Evolutionary conservation across 257 asterid species (phyloP), one percentile per base, ranked within the genome.

Genomic region (Gentiana straminea): DNA sequence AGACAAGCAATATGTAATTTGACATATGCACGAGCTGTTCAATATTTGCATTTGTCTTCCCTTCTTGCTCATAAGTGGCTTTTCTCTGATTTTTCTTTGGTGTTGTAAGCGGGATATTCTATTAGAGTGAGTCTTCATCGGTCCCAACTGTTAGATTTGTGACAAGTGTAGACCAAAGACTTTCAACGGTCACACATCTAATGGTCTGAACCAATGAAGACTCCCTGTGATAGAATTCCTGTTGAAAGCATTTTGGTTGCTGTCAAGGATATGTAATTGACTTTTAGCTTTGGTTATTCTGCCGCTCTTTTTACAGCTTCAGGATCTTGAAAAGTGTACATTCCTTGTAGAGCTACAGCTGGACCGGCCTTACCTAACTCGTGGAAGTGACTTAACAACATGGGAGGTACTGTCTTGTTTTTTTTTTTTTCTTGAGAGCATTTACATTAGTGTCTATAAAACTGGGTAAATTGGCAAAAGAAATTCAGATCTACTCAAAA

Each of bases 271-370:
- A 15, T 46, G 32, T 33, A 5, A 35, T 49, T 58, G 47, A n/a
- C 3, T 41, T 24, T 13, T 52, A 33, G 44, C 55, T 54, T 49
- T 13, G 37, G 57, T 35, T 60, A 32, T 54, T 65, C 57, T 68
- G 47, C 54, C 47, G 24, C 62, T 52, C 57, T 58, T 13, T 36
- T 58, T 72, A 68, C 84, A 92, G 99, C 79, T 83, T 51, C 75
- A 50, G 49, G 89, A 92, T 76, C 64, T 82, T 49, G 87, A 83
- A 24, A 77, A 75, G 66, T 92, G 97, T 82, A 79, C 86, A 33
- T 83, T 92, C 73, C 91, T 92, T 12, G 75, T 88, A 38, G 99
- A 92, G 64, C 66, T 92, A 70, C 95, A 88, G 61, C 86, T 88
- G 54, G 85, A 81, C 52, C 76, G 99, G 52, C 97, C 97, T 57